These are phyloP conservation scores for Acacia crassicarpa DNA, from an alignment of 306 rosid species.

Conservation along the genomic window DNA sequence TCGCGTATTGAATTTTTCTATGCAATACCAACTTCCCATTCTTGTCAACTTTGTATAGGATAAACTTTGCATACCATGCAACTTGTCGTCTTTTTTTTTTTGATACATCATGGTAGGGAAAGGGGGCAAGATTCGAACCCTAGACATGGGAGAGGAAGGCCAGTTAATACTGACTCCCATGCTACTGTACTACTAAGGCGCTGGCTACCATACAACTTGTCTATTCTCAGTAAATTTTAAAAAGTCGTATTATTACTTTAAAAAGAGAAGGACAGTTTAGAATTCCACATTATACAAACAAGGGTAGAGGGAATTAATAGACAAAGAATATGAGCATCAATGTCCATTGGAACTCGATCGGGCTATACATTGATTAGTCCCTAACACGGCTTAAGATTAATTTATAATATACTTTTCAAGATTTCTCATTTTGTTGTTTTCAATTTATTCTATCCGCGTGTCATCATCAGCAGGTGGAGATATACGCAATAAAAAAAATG, in stretches of 20 bases:
- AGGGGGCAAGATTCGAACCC: too few relatives aligned
- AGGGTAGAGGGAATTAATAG: neutral
- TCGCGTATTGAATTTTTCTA: neutral
- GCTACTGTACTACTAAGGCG: too few relatives aligned
- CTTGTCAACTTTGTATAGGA: neutral
- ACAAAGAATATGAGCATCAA: neutral
- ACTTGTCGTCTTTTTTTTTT: too few relatives aligned
- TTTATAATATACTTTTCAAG: neutral
- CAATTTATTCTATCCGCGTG: neutral
- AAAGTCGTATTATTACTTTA: neutral
- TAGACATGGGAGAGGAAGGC: too few relatives aligned
- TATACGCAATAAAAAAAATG: neutral
- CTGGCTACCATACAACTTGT: neutral
- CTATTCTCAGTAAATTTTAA: neutral
- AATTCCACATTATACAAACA: neutral
- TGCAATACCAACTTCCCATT: neutral
- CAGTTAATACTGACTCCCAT: too few relatives aligned
- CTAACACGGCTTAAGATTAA: neutral
- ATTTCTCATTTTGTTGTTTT: neutral
- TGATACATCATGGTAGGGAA: too few relatives aligned
- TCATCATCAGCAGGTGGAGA: neutral
- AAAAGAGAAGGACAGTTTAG: neutral
- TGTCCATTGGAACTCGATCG: neutral
- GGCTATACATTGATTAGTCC: neutral
- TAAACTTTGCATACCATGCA: neutral